phyloP scores from a whole-genome alignment of 202 grass and related monocot species.

The Setaria viridis region DNA sequence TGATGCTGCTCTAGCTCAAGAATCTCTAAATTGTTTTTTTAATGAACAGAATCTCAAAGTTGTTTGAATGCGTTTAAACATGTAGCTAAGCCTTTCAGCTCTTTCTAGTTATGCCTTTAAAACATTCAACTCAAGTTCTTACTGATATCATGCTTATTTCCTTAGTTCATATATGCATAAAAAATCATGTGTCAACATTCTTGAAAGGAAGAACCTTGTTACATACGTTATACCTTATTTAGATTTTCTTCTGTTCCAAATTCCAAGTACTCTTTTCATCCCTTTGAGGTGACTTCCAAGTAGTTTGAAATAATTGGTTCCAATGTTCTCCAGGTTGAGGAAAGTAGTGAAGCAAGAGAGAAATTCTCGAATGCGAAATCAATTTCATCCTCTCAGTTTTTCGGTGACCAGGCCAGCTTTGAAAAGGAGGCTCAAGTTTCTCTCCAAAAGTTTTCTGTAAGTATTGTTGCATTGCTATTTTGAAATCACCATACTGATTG shows the following conservation, averaged over 20 bases:
- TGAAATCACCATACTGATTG: background rate
- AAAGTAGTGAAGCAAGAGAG: slow-evolving; percentile 85
- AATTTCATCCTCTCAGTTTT: slow-evolving; percentile 97
- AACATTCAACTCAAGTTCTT: background rate
- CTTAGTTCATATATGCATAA: slow-evolving; percentile 6
- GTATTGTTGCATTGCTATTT: slow-evolving; percentile 31
- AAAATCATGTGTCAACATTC: background rate
- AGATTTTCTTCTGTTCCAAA: background rate
- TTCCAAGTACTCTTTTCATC: background rate
- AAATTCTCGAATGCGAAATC: slow-evolving; percentile 99
- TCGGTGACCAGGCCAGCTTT: slow-evolving; percentile 67
- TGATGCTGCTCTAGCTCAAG: background rate
- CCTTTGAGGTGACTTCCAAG: background rate
- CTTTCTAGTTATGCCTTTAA: background rate
- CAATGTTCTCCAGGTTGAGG: slow-evolving; percentile 64
- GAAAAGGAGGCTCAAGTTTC: slow-evolving; percentile 82
- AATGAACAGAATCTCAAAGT: background rate
- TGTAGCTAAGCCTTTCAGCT: background rate
- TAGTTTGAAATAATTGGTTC: slow-evolving; percentile 33
- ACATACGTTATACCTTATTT: background rate
- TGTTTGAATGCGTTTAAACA: slow-evolving; percentile 1
- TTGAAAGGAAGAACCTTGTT: slow-evolving; percentile 11
- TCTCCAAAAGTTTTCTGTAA: slow-evolving; percentile 92
- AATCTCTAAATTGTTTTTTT: background rate
- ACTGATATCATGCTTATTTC: background rate